Base-by-base conservation (phyloP, 2,329 filamentous ascomycete species). In the Alternaria triticimaculans region DNA sequence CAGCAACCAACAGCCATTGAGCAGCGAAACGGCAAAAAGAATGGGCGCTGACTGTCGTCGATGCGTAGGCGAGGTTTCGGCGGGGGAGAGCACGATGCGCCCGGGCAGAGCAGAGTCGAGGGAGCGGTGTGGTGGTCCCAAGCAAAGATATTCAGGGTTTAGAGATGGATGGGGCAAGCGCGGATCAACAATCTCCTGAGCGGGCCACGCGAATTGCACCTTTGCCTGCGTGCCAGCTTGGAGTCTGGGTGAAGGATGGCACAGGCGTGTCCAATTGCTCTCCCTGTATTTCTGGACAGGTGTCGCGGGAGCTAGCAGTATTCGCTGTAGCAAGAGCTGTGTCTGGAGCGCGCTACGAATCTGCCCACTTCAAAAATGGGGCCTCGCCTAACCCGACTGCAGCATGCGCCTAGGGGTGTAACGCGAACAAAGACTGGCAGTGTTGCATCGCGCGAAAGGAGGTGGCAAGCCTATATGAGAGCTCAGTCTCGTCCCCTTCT, bases 51-150 rank as follows among this genome's bases (percentile, higher is more conserved):
- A 12, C 10, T 11, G 10, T 12, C 10, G 26, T 28, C 26, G 21
- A 25, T 12, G 28, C 26, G 30, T 58, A 48, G 53, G 62, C 50
- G 46, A 37, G 55, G 60, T 55, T 61, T 60, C 57, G 59, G 70
- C 65, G 71, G 68, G 66, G 69, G 61, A 55, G 55, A 56, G n/a
- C 49, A 30, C 37, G 23, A 48, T 33, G 55, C 65, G 68, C 66
- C 26, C 56, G 25, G 60, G 37, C 20, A 68, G 67, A 60, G 68
- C 67, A 69, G 70, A 65, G 69, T 69, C 65, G 72, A 63, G 67
- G 65, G 63, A 71, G 75, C 72, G 74, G 74, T 76, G 74, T 75
- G 73, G 64, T 65, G 41, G 62, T 25, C 62, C 64, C 61, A 60
- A 67, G 64, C 62, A 70, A 60, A 63, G 60, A 68, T 62, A 56